Base-by-base conservation (phyloP, 164 flowering plant species). In the Stephania japonica region DNA sequence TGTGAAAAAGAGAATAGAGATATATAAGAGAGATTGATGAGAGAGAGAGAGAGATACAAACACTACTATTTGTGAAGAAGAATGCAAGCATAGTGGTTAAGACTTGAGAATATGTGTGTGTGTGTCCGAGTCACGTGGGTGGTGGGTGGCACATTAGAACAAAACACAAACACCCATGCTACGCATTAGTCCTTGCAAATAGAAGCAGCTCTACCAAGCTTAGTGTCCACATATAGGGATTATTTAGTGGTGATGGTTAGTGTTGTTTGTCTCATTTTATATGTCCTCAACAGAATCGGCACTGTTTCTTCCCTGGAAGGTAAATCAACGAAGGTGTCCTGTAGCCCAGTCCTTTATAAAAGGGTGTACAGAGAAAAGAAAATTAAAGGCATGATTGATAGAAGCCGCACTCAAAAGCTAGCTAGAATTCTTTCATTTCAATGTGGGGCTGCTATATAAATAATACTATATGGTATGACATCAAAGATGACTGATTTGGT, bases 111-210 rank as follows among this genome's bases (percentile, higher is more conserved):
- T 21, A 21, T 13, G 42, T 70, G 42, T 70, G 25, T 21, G 44
- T 13, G 42, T 70, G 61, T 70, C 73, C 7, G 6, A 1, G 21
- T 56, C 73, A 70, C 44, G 41, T 53, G 73, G 65, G 64, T 26
- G 70, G 56, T n/a, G 53, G 53, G 53, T 47, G 68, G 38, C 73
- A 65, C 18, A 25, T 59, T 32, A n/a, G 70, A n/a, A 68, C 70
- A 68, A 68, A 32, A 68, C 70, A 68, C 1, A 67, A 67, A 67
- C 24, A 25, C 69, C 38, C 38, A 32, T 32, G 4, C 38, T 2
- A 11, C 53, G 14, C 12, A 44, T 44, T 13, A 9, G 53, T 47
- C 16, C 53, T 47, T 47, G 53, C 16, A 47, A 47, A 47, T 47
- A 47, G 53, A 47, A 47, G 53, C 53, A 47, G 53, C 53, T 47